Evolutionary conservation across 2,329 filamentous ascomycete genomes (phyloP).

Genomic region (Xylariomycetidae sp.): DNA sequence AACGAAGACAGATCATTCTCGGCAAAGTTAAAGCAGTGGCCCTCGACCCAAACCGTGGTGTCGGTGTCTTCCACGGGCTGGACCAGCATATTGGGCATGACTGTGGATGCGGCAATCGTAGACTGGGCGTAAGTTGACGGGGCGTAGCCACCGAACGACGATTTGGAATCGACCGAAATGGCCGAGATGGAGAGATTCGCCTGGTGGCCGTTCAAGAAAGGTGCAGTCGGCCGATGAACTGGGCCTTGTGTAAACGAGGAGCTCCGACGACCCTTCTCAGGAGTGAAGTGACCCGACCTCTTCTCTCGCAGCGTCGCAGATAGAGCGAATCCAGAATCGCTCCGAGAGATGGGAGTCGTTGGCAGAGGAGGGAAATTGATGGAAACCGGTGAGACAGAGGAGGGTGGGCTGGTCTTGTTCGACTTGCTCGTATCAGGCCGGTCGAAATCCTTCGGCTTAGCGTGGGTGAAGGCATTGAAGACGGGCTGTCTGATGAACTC

Average conservation of each 20-base stretch:
- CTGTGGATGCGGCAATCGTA: constrained; percentile 77
- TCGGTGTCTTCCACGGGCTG: constrained; percentile 75
- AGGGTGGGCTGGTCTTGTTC: constrained; percentile 54
- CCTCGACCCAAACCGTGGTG: constrained; percentile 76
- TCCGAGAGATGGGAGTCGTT: constrained; percentile 74
- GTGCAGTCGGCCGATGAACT: constrained; percentile 63
- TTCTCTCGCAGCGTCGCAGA: constrained; percentile 87
- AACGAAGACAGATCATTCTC: constrained; percentile 51
- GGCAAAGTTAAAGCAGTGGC: constrained; percentile 69
- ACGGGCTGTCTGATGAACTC: constrained; percentile 56
- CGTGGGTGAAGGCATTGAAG: constrained; percentile 86
- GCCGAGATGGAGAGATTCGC: constrained; percentile 54
- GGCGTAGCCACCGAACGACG: constrained; percentile 70
- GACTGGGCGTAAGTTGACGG: constrained; percentile 81
- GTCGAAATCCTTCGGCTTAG: constrained; percentile 64
- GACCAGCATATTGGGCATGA: constrained; percentile 79
- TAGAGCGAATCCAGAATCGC: constrained; percentile 85
- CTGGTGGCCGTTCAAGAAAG: constrained; percentile 64
- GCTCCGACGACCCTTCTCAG: constrained; percentile 69
- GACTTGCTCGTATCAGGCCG: constrained; percentile 72
- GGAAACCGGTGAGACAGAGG: constrained; percentile 70
- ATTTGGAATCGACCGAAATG: constrained; percentile 57
- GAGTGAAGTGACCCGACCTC: constrained; percentile 87
- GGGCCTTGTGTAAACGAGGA: constrained; percentile 80
- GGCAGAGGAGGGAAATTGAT: constrained; percentile 70